phyloP scores from a whole-genome alignment of 768 basidiomycete genomes.

The Strobilomyces confusus region DNA sequence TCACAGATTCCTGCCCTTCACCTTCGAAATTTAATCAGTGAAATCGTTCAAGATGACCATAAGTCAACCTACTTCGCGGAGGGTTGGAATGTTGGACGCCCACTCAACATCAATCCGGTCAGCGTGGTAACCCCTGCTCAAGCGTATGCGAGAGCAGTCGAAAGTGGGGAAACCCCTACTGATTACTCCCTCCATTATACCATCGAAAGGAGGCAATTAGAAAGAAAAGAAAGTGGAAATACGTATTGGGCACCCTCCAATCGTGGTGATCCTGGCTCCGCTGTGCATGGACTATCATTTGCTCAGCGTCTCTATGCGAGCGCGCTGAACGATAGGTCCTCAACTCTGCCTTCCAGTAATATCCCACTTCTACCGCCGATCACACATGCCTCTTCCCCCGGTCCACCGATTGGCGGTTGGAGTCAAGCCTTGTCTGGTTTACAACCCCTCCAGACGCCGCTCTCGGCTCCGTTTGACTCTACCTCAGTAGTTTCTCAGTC shows the following conservation, averaged over 20 bases:
- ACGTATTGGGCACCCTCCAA: constrained; percentile 1
- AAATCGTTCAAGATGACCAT: neutral
- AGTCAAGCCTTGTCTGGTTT: neutral
- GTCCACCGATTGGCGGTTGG: neutral
- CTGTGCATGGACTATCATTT: constrained; percentile 24
- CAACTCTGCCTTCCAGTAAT: neutral
- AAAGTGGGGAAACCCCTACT: constrained; percentile 4
- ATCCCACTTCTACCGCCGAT: constrained; percentile 7
- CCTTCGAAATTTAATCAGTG: neutral
- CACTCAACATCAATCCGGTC: neutral
- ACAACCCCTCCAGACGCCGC: constrained; percentile 3
- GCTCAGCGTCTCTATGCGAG: constrained; percentile 46
- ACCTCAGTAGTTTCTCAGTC: neutral
- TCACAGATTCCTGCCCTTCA: neutral
- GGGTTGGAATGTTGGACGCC: neutral
- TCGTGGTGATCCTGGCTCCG: neutral
- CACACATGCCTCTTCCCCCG: neutral
- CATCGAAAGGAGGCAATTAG: constrained; percentile 18
- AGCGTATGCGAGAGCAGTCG: constrained; percentile 15
- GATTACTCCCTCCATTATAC: constrained; percentile 12
- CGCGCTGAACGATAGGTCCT: constrained; percentile 24
- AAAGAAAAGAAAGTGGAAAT: neutral
- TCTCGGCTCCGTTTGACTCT: constrained; percentile 4
- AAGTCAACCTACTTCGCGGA: constrained; percentile 1
- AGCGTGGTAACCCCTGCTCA: constrained; percentile 19